These are phyloP conservation scores for Musa balbisiana DNA, from an alignment of 202 grass and related monocot species.

Conservation along the genomic window DNA sequence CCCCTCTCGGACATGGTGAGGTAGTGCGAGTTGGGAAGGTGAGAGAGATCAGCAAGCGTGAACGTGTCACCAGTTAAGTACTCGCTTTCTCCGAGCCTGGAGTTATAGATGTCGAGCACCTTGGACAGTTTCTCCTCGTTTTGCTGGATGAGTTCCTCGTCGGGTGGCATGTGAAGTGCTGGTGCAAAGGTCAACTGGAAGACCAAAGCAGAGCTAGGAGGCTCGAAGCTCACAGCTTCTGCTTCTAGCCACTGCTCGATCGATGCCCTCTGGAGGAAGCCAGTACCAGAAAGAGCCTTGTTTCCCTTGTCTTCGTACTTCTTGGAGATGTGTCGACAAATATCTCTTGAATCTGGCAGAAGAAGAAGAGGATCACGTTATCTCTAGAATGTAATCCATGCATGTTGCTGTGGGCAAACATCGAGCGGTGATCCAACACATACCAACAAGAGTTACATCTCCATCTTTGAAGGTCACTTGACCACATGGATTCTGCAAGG, in stretches of 20 bases:
- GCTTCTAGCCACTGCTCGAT: slow-evolving; percentile 84
- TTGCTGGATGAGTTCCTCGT: slow-evolving; percentile 42
- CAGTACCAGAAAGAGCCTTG: slow-evolving; percentile 42
- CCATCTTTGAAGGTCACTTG: slow-evolving; percentile 22
- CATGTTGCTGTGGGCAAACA: too few species aligned
- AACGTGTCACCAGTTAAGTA: slow-evolving; percentile 51
- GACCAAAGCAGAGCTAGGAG: slow-evolving; percentile 58
- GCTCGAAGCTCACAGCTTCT: slow-evolving; percentile 61
- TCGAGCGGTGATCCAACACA: too few species aligned
- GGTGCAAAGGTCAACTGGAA: slow-evolving; percentile 70
- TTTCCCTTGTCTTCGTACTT: slow-evolving; percentile 56
- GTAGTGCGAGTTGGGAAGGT: slow-evolving; percentile 72
- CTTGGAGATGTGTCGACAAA: slow-evolving; percentile 50
- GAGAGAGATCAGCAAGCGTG: slow-evolving; percentile 69
- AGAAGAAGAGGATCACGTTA: neutral
- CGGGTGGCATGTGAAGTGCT: slow-evolving; percentile 27
- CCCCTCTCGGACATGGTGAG: slow-evolving; percentile 39
- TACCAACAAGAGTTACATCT: slow-evolving; percentile 6
- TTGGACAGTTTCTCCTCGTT: slow-evolving; percentile 53
- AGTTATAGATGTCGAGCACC: slow-evolving; percentile 66
- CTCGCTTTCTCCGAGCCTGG: slow-evolving; percentile 42
- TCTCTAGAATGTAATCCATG: neutral
- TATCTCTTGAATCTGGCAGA: slow-evolving; percentile 18
- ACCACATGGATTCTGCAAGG: slow-evolving; percentile 2
- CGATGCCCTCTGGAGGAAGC: slow-evolving; percentile 58